These are phyloP conservation scores for Pythium guiyangense DNA, from an alignment of 352 stramenopile genomes.

Conservation along the genomic window DNA sequence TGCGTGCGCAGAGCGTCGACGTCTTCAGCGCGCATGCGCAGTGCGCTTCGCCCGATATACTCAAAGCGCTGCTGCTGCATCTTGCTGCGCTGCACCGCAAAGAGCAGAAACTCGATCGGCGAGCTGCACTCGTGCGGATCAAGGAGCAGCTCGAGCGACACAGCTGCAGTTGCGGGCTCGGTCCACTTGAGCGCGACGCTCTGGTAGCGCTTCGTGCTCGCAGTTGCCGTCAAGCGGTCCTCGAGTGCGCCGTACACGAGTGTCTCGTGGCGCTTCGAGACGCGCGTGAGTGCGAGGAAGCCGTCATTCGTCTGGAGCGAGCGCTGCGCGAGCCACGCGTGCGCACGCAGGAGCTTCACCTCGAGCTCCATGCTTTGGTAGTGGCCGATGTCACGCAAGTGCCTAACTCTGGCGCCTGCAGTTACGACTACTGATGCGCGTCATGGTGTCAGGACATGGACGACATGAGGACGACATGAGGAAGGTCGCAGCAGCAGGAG, in stretches of 20 bases:
- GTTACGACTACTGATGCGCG: too few relatives aligned
- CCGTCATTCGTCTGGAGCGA: constrained; percentile 24
- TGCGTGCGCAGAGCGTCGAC: constrained; percentile 29
- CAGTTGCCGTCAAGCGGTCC: background rate
- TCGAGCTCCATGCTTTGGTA: constrained; percentile 16
- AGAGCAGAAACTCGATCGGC: constrained; percentile 31
- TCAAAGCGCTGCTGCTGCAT: constrained; percentile 14
- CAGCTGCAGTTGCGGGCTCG: constrained; percentile 6
- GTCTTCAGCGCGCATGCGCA: constrained; percentile 30
- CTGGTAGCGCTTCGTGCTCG: constrained; percentile 8
- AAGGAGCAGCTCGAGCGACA: constrained; percentile 13
- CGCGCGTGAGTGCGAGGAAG: constrained; percentile 29
- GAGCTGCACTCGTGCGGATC: background rate
- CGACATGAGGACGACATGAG: too few relatives aligned
- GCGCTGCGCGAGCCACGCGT: constrained; percentile 33
- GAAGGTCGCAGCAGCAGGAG: too few relatives aligned
- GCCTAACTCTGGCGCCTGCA: background rate
- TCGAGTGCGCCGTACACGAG: constrained; percentile 27
- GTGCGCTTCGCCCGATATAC: constrained; percentile 26
- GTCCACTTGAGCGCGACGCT: constrained; percentile 25
- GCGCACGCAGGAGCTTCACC: constrained; percentile 27
- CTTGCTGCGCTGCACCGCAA: constrained; percentile 12
- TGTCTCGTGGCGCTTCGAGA: constrained; percentile 13
- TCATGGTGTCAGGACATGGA: too few relatives aligned
- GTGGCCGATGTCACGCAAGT: background rate